These are phyloP conservation scores for Austroboletus niveus DNA, from an alignment of 1,284 basidiomycete genomes.

Conservation along the genomic window DNA sequence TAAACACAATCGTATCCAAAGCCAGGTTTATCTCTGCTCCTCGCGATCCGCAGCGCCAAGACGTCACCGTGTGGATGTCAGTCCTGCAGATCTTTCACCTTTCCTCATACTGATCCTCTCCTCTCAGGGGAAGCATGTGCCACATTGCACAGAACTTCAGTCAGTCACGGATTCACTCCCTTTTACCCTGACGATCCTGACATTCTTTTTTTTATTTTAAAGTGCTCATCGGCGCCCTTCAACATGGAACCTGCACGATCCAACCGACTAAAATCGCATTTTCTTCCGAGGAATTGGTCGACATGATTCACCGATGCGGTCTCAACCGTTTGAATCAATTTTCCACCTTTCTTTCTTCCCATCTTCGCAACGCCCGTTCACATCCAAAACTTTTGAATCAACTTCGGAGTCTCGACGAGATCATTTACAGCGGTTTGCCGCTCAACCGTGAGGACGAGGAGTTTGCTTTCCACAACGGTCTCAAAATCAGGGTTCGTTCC, in stretches of 20 bases:
- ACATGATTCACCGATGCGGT: conserved; percentile 65
- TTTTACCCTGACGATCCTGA: conserved; percentile 24
- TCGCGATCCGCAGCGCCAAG: conserved; percentile 48
- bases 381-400: conserved; percentile 59
- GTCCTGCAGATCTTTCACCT: conserved; percentile 26
- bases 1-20: conserved; percentile 55
- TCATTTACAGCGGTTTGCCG: conserved; percentile 60
- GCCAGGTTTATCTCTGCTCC: conserved; percentile 52
- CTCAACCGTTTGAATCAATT: conserved; percentile 74
- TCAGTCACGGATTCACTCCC: conserved; percentile 37
- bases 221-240: conserved; percentile 65
- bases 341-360: conserved; percentile 58
- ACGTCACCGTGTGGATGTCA: conserved; percentile 68
- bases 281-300: conserved; percentile 63
- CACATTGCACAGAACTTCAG: conserved; percentile 67
- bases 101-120: conserved; percentile 29
- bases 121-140: conserved; percentile 64
- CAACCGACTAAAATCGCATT: conserved; percentile 64
- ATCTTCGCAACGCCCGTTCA: conserved; percentile 58
- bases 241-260: conserved; percentile 68
- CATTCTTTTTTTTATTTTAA: conserved; percentile 7
- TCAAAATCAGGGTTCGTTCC: conserved; percentile 53
- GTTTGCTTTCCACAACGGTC: conserved; percentile 55
- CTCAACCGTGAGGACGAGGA: conserved; percentile 63
- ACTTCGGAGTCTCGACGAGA: conserved; percentile 55